Conservation (phyloP, 2,329 filamentous ascomycete species). For the Fonsecaea pedrosoi region DNA sequence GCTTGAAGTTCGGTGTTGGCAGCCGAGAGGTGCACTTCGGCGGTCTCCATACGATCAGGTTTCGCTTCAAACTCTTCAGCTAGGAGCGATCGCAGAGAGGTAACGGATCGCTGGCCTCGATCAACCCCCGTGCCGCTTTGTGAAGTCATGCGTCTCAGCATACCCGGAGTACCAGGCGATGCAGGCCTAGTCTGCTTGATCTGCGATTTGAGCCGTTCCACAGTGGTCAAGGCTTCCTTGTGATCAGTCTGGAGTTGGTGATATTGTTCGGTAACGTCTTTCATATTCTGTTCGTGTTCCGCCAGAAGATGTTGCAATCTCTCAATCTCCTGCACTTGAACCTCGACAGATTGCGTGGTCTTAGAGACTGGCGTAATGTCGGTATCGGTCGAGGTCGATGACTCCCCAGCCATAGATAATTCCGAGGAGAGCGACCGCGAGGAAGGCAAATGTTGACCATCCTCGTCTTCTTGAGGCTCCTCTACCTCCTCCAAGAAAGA, state of each 20-base stretch:
- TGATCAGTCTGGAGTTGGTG: constrained; percentile 83
- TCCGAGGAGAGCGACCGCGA: constrained; percentile 94
- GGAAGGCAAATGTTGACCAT: constrained; percentile 72
- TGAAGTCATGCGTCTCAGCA: constrained; percentile 91
- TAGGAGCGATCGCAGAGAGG: constrained; percentile 86
- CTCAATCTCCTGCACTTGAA: constrained; percentile 67
- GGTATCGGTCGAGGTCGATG: constrained; percentile 66
- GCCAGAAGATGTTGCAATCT: constrained; percentile 71
- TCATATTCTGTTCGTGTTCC: constrained; percentile 79
- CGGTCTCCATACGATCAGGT: constrained; percentile 86
- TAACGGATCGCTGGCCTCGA: constrained; percentile 88
- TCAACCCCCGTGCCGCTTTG: constrained; percentile 87
- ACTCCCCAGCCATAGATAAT: constrained; percentile 84
- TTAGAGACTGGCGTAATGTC: constrained; percentile 38
- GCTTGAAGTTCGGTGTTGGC: constrained; percentile 91
- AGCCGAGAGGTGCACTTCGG: constrained; percentile 87
- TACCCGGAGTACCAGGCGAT: constrained; percentile 60
- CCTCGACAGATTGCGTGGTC: constrained; percentile 28
- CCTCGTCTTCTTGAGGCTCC: constrained; percentile 69
- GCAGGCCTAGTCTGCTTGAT: constrained; percentile 73
- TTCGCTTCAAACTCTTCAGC: constrained; percentile 81
- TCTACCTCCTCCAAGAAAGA: constrained; percentile 82
- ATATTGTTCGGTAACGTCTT: constrained; percentile 77
- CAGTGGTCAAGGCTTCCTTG: constrained; percentile 78
- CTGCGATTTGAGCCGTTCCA: constrained; percentile 88